phyloP scores from a whole-genome alignment of 1,284 basidiomycete species.

The Neotropicomus parvogracilis region DNA sequence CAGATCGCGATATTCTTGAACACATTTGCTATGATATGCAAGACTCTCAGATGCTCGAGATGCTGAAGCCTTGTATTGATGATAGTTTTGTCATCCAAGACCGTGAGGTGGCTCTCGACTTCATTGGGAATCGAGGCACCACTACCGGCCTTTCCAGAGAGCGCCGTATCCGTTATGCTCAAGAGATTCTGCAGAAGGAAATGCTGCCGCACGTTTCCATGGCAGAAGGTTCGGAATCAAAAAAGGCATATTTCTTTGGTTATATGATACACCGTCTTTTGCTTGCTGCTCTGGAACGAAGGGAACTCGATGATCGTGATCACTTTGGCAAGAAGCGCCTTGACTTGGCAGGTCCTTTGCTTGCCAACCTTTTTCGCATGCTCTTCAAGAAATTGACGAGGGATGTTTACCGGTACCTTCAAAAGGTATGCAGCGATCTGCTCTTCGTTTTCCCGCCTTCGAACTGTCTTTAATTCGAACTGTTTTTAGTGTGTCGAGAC shows the following conservation, averaged over 20 bases:
- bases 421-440: slow-evolving; percentile 64
- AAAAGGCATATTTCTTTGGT: slow-evolving; percentile 99
- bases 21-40: slow-evolving; percentile 99
- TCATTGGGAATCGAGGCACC: slow-evolving; percentile 97
- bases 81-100: slow-evolving; percentile 99
- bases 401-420: slow-evolving; percentile 95
- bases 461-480: neutral
- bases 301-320: slow-evolving; percentile 98
- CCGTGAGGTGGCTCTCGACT: slow-evolving; percentile 94
- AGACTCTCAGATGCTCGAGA: slow-evolving; percentile 94
- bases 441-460: neutral
- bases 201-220: slow-evolving; percentile 98
- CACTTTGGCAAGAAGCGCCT: slow-evolving; percentile 99
- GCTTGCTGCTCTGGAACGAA: slow-evolving; percentile 88
- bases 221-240: slow-evolving; percentile 93
- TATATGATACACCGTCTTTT: slow-evolving; percentile 98
- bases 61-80: slow-evolving; percentile 98
- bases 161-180: slow-evolving; percentile 92
- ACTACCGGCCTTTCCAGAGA: slow-evolving; percentile 90
- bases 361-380: slow-evolving; percentile 97
- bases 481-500: slow-evolving; percentile 85
- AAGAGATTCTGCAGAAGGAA: slow-evolving; percentile 98
- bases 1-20: slow-evolving; percentile 95
- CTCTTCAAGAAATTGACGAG: slow-evolving; percentile 95
- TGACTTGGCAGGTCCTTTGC: slow-evolving; percentile 91